Percentiles rank a stretch among this genome's conserved stretches.
These are phyloP conservation scores for Ogataea populi-albae DNA, from an alignment of 805 yeast genomes.

Conservation along the genomic window DNA sequence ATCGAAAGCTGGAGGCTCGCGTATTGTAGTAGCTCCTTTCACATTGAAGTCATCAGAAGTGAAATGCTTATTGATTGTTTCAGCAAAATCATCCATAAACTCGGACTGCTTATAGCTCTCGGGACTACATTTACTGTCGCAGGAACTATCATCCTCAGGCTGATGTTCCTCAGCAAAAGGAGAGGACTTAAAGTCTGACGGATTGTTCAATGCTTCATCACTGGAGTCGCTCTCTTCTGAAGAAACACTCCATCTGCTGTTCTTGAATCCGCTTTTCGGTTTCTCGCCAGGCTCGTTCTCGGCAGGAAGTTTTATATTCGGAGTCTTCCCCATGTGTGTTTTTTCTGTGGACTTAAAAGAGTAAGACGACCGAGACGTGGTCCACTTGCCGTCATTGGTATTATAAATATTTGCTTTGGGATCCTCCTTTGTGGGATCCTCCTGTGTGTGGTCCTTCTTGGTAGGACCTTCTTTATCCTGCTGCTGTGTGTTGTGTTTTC, in stretches of 20 bases:
- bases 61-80: constrained; percentile 9
- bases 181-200: too few relatives aligned
- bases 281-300: background rate
- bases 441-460: background rate
- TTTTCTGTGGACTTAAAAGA: constrained; percentile 26
- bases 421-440: constrained; percentile 6
- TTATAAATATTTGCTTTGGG: constrained; percentile 20
- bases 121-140: constrained; percentile 1
- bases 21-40: background rate
- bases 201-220: too few relatives aligned
- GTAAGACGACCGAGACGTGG: constrained; percentile 25
- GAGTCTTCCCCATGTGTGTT: constrained; percentile 26
- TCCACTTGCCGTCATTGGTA: constrained; percentile 28
- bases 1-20: background rate
- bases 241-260: constrained; percentile 1
- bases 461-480: background rate
- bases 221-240: background rate
- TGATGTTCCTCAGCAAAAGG: too few relatives aligned
- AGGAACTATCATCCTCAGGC: constrained; percentile 1
- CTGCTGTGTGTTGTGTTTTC: too few relatives aligned
- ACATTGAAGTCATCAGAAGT: constrained; percentile 1
- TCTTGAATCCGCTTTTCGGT: too few relatives aligned
- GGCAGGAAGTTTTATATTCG: constrained; percentile 16
- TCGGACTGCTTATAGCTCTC: constrained; percentile 1
- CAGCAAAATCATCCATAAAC: constrained; percentile 3